Base-by-base conservation (phyloP, 208 protist species). In the Sergeia podlipaevii region DNA sequence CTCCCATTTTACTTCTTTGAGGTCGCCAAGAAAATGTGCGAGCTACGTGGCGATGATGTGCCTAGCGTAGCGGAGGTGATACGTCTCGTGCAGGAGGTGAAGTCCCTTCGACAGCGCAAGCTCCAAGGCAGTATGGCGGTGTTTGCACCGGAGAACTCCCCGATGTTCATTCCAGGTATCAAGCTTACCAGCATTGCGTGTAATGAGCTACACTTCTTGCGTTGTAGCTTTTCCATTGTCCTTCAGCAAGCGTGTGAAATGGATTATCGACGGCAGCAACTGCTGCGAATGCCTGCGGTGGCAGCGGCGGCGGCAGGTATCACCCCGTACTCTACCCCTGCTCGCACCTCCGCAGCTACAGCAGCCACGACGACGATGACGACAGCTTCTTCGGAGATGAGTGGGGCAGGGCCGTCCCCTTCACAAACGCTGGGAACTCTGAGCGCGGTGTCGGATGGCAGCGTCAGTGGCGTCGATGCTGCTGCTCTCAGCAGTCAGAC, bases 1-100 rank as follows among this genome's bases (percentile, higher is more conserved):
- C 53, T 95, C 20, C 88, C 84, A 6, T 95, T 92, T 44, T 90
- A 89, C 65, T 95, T 95, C 58, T 95, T 86, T 53, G 88, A 95
- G 47, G 56, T 91, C 6, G 81, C 80, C 0, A 90, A 92, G 57
- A 44, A 65, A 13, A 39, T 85, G 28, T 72, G 59, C 43, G 28
- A 58, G 32, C 53, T 61, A n/a, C 68, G 65, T 23, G 61, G 53
- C 23, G 74, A 82, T 38, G 71, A 84, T 45, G 60, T 90, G 15
- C 79, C 85, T 1, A 61, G 73, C 24, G 74, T 75, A 0, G 72
- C 74, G 2, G 80, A 93, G 55, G 82, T 89, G 11, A 46, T 89
- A 30, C 88, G 88, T 2, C 70, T 92, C 8, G 80, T 91, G 8
- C 62, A 47, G 8, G 83, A 95, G 44, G 71, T 95, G n/a, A 66